Evolutionary conservation across 345 rosid species (phyloP), one percentile per base, ranked within the genome.

Genomic region (Carallia pectinifolia): DNA sequence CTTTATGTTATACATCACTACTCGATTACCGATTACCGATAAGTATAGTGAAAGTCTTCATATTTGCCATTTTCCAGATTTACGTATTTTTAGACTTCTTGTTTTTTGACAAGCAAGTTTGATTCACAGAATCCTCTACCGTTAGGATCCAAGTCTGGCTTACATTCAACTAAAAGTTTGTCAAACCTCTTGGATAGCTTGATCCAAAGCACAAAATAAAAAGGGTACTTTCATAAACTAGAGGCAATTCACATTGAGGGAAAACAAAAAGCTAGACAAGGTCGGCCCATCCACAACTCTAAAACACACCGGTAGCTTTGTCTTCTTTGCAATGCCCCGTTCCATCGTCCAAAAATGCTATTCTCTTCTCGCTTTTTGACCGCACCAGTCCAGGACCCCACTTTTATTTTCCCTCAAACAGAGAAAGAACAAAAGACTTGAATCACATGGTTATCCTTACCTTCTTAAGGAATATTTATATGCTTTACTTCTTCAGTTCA

Each of bases 361-460:
- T 19, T 29, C 62, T 62, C 58, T 67, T 48, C 67, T 71, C 72
- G 29, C 77, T 72, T 83, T 82, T 81, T 80, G 80, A 83, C 87
- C 82, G 71, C 62, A 10, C 33, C 71, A 67, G 75, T 81, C 75
- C 56, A 56, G 44, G 58, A 44, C 58, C 19, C 48, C 56, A 10
- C 74, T 64, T 71, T 55, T 23, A 50, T 69, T 34, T 48, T 34
- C 34, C 66, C 59, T 34, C 65, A 6, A 29, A 56, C 40, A 38
- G 53, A 27, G 62, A 71, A 39, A 53, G 18, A 38, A 31, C 18
- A 47, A n/a, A 18, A 6, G 17, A 9, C 64, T 64, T 19, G 2
- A 15, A 54, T 64, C 69, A 71, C 69, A 64, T 71, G 75, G 44
- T 40, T 64, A 30, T 53, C n/a, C 53, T 6, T 13, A 6, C 67